Evolutionary conservation across 2,329 filamentous ascomycete species (phyloP), one percentile per base, ranked within the genome.

Genomic region (Rosellinia necatrix): DNA sequence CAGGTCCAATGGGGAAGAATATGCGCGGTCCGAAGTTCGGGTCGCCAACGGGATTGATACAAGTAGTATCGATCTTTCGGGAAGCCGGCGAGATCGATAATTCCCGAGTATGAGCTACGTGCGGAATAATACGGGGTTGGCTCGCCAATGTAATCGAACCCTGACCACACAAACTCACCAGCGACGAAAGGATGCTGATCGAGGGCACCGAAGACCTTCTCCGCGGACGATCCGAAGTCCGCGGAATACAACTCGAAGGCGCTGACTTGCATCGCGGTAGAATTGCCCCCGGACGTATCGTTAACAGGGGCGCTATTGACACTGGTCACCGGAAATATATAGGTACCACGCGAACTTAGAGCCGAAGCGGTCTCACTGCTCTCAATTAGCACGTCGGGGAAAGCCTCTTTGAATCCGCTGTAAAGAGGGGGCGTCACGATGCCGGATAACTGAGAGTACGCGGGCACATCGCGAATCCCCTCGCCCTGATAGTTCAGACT

Each of bases 1-100:
- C 79, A 84, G 24, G 72, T 82, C 81, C 81, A 83, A 64, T 83
- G 81, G 2, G 81, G 81, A 0, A 83, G 72, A 17, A 83, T 77
- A 61, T 83, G 79, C 2, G 78, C 80, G 64, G 77, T 74, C 3
- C 59, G 68, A 0, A 81, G 53, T 15, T 79, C 75, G 0, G 80
- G 73, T 3, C 75, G 69, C 81, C 81, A 84, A 6, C 78, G 75
- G 1, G 79, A 67, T 63, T 83, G 81, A 59, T 83, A 84, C 5
- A 83, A 62, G 59, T 75, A 82, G 66, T 76, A 84, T 3, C 80
- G 72, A 58, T 84, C 80, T 68, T 84, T 84, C 52, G 72, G 74
- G 68, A 84, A 84, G 0, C 81, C 81, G 0, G 81, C 81, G 3
- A 84, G 71, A 51, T 84, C 81, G 38, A 84, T 74, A 54, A 84